Percentiles rank a stretch among this genome's conserved stretches.
These are phyloP conservation scores for Begonia peltatifolia DNA, from an alignment of 306 rosid genomes.

Conservation along the genomic window DNA sequence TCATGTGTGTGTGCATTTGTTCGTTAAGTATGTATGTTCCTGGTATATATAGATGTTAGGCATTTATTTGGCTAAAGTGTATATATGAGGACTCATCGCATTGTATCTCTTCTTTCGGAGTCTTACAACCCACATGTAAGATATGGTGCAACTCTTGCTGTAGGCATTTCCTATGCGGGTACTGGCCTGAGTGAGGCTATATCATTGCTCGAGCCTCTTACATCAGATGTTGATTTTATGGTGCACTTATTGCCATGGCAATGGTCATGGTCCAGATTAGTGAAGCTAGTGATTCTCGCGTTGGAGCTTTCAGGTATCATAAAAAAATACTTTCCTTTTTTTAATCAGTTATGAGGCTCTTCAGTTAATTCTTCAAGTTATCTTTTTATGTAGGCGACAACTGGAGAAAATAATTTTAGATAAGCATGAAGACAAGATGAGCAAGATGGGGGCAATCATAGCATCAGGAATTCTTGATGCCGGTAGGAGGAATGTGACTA, in stretches of 20 bases:
- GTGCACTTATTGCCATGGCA: slow-evolving; percentile 98
- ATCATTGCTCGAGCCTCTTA: slow-evolving; percentile 88
- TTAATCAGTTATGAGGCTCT: neutral
- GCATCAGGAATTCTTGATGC: slow-evolving; percentile 99
- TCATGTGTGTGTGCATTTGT: too few relatives aligned
- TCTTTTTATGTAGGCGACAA: slow-evolving; percentile 50
- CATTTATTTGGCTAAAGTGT: too few relatives aligned
- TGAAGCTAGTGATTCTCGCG: slow-evolving; percentile 94
- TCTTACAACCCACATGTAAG: slow-evolving; percentile 98
- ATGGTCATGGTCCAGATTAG: slow-evolving; percentile 98
- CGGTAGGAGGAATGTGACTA: slow-evolving; percentile 96
- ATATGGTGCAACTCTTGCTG: slow-evolving; percentile 97
- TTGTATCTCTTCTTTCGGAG: slow-evolving; percentile 88
- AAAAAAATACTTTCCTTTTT: neutral
- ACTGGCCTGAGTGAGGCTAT: slow-evolving; percentile 98
- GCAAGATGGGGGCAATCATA: slow-evolving; percentile 99
- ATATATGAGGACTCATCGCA: slow-evolving; percentile 68
- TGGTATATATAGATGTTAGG: too few relatives aligned
- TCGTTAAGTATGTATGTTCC: too few relatives aligned
- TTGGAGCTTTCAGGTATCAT: slow-evolving; percentile 78
- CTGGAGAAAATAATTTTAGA: slow-evolving; percentile 92
- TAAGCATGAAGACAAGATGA: slow-evolving; percentile 99
- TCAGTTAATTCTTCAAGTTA: neutral
- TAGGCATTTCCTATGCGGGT: slow-evolving; percentile 97
- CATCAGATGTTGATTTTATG: slow-evolving; percentile 98